Evolutionary conservation across 202 grass and related monocot species (phyloP).

Genomic region (Eragrostis tef): DNA sequence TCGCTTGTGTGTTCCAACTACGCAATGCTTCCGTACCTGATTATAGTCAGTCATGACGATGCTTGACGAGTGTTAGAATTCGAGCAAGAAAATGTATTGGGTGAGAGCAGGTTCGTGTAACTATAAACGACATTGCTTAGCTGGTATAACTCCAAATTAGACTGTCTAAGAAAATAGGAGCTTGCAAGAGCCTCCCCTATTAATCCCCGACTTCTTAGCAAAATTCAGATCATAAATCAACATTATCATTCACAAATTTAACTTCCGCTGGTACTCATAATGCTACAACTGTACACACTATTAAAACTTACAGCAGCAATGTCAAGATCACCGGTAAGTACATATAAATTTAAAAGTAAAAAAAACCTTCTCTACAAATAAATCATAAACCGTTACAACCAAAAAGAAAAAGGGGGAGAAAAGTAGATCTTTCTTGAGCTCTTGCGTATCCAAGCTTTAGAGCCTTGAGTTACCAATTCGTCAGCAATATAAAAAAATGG

Average conservation of each 20-base stretch:
- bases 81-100: too few species aligned
- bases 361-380: conserved; percentile 59
- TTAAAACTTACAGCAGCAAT: conserved; percentile 55
- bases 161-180: too few species aligned
- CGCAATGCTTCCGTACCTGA: too few species aligned
- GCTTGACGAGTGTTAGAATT: too few species aligned
- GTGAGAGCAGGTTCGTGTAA: too few species aligned
- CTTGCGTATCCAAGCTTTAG: conserved; percentile 33
- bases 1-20: too few species aligned
- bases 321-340: conserved; percentile 43
- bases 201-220: not conserved
- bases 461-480: conserved; percentile 40
- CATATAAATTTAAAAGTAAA: conserved; percentile 50
- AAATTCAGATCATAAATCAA: not conserved
- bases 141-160: too few species aligned
- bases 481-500: conserved; percentile 51
- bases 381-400: conserved; percentile 50
- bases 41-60: too few species aligned
- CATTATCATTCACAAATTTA: conserved; percentile 55
- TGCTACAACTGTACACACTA: conserved; percentile 60
- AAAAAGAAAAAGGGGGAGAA: conserved; percentile 24
- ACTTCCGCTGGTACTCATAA: conserved; percentile 44
- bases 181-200: not conserved
- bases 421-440: conserved; percentile 39
- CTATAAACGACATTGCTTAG: too few species aligned